Evolutionary conservation across 2,329 filamentous ascomycete genomes (phyloP).

Genomic region (Colletotrichum acutatum): DNA sequence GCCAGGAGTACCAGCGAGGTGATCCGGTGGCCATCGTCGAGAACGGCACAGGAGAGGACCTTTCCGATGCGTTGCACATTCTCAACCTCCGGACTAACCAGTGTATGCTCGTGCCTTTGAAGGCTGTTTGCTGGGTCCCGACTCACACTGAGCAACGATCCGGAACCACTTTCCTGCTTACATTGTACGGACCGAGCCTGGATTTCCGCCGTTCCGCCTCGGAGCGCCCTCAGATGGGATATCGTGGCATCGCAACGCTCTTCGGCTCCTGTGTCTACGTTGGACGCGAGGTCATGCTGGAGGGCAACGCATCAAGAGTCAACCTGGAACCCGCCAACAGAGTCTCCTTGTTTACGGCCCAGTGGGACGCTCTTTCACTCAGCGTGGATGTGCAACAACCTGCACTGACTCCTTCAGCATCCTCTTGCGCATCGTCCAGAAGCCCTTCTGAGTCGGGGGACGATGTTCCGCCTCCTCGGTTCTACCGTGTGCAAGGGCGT

Average conservation of each 20-base stretch:
- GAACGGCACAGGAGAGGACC: slow-evolving; percentile 21
- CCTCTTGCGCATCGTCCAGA: slow-evolving; percentile 30
- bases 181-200: slow-evolving; percentile 27
- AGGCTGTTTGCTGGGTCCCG: slow-evolving; percentile 35
- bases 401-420: slow-evolving; percentile 23
- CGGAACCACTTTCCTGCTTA: slow-evolving; percentile 30
- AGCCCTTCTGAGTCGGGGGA: slow-evolving; percentile 30
- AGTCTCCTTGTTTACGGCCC: slow-evolving; percentile 26
- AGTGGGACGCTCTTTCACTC: slow-evolving; percentile 30
- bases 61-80: slow-evolving; percentile 19
- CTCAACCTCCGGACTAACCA: slow-evolving; percentile 30
- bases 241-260: slow-evolving; percentile 28
- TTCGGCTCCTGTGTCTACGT: slow-evolving; percentile 30
- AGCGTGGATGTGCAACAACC: slow-evolving; percentile 19
- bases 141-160: slow-evolving; percentile 34
- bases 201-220: slow-evolving; percentile 17
- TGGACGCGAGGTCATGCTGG: slow-evolving; percentile 23
- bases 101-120: slow-evolving; percentile 26
- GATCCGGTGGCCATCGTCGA: slow-evolving; percentile 32
- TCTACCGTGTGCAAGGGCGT: slow-evolving; percentile 29
- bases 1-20: slow-evolving; percentile 22
- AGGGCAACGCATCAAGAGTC: slow-evolving; percentile 22
- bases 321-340: slow-evolving; percentile 13
- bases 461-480: slow-evolving; percentile 19
- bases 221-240: slow-evolving; percentile 18